Conservation (phyloP, 371 early-diverging fungal genomes). For the Mortierella sp. region DNA sequence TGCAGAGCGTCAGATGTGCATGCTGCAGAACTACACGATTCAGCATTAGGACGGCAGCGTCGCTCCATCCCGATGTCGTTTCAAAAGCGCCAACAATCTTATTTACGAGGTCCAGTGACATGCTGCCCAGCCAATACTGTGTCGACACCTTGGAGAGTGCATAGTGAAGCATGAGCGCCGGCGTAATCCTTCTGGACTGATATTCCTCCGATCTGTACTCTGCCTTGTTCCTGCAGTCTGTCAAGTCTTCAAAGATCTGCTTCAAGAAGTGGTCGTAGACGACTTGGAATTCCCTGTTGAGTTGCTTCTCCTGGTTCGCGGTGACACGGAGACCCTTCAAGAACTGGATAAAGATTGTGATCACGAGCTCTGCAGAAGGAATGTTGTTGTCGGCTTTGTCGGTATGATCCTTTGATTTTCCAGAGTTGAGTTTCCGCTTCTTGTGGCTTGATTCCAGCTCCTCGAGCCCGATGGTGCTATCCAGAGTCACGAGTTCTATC, state of each 20-base stretch:
- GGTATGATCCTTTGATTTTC: slow-evolving; percentile 48
- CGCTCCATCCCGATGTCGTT: slow-evolving; percentile 21
- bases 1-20: slow-evolving; percentile 31
- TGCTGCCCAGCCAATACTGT: slow-evolving; percentile 56
- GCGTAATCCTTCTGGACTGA: slow-evolving; percentile 43
- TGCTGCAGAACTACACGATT: slow-evolving; percentile 49
- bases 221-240: neutral
- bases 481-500: slow-evolving; percentile 34
- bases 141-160: slow-evolving; percentile 58
- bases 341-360: slow-evolving; percentile 58
- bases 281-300: slow-evolving; percentile 28
- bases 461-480: slow-evolving; percentile 23
- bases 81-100: slow-evolving; percentile 17
- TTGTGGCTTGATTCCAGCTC: slow-evolving; percentile 11
- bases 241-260: slow-evolving; percentile 33
- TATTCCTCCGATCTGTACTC: slow-evolving; percentile 10
- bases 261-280: slow-evolving; percentile 34
- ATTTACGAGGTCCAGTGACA: slow-evolving; percentile 8
- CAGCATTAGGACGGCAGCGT: slow-evolving; percentile 27
- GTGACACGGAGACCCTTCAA: slow-evolving; percentile 58
- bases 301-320: slow-evolving; percentile 57
- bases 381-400: neutral
- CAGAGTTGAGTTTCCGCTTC: slow-evolving; percentile 49
- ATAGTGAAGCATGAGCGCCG: slow-evolving; percentile 64
- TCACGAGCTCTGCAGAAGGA: slow-evolving; percentile 37